Base-by-base conservation (phyloP, 148 eudicot species). In the Vaccinium macrocarpon region DNA sequence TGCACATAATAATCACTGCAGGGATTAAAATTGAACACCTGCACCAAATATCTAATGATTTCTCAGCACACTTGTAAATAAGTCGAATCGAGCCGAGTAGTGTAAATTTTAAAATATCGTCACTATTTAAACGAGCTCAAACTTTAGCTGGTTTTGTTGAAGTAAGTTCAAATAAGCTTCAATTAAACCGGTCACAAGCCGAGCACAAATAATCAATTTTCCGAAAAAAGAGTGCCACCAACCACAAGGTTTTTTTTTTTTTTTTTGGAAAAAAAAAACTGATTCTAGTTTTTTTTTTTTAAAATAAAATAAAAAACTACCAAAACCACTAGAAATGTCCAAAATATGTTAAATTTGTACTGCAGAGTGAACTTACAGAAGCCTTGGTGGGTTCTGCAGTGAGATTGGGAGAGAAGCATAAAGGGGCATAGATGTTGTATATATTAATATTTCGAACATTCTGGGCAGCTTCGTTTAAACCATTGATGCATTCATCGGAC, bases 351-450 rank as follows among this genome's bases (percentile, higher is more conserved):
- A 62, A 25, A 27, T 27, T 68, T 27, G 1, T 27, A 18, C 23
- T 68, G 73, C 23, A 32, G 57, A 29, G n/a, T 42, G 8, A 18
- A 88, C 93, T 91, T 91, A 91, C 94, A 0, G 93, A 80, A 62
- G 85, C 76, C 61, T 76, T 90, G 16, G 82, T 91, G 75, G 98
- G 93, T 68, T 77, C 84, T 10, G 85, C 62, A 21, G 98, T 95
- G 82, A 95, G 87, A 85, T 83, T 87, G 2, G 84, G 0, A 55
- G 88, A 76, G 50, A 15, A 71, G 86, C 98, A 95, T n/a, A 88
- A 18, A 0, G 94, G 95, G 55, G 91, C 94, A 68, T 93, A 95
- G 32, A 95, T 95, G 86, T 92, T 92, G 84, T 93, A 95, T 19
- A 92, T 84, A 53, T 93, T 90, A 8, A 95, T 82, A 27, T 51